Percentiles rank a stretch among this genome's conserved stretches.
Evolutionary conservation across 2,329 filamentous ascomycete species (phyloP).

Genomic region (Microsporum ferrugineum): DNA sequence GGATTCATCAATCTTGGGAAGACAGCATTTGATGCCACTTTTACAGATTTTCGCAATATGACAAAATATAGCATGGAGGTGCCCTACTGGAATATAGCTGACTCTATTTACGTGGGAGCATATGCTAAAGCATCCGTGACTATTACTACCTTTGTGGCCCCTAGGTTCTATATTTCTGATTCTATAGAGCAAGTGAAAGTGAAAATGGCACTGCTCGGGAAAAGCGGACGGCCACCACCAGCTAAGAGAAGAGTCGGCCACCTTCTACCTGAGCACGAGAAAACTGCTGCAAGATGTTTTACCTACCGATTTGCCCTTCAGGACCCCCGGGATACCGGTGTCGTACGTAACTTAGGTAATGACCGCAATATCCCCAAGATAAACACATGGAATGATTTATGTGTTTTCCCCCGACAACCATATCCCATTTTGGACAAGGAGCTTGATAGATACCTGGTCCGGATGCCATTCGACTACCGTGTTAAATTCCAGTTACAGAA

Average conservation of each 20-base stretch:
- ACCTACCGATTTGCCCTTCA: conserved; percentile 36
- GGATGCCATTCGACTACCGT: conserved; percentile 38
- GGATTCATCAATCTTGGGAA: conserved; percentile 34
- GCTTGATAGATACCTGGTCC: conserved; percentile 12
- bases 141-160: conserved; percentile 29
- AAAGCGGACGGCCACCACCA: not conserved
- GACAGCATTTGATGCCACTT: conserved; percentile 32
- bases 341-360: conserved; percentile 18
- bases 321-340: conserved; percentile 19
- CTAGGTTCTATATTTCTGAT: conserved; percentile 16
- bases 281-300: conserved; percentile 25
- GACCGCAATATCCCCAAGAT: conserved; percentile 16
- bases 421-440: conserved; percentile 6
- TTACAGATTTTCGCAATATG: conserved; percentile 34
- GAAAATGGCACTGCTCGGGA: not conserved
- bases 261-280: conserved; percentile 14
- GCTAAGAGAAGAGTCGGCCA: conserved; percentile 13
- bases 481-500: conserved; percentile 53
- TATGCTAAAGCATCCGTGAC: conserved; percentile 27
- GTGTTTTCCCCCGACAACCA: not conserved
- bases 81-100: conserved; percentile 15
- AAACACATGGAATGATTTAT: conserved; percentile 15
- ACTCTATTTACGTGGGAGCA: conserved; percentile 16
- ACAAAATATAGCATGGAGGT: conserved; percentile 28
- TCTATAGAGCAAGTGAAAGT: conserved; percentile 6